A percentile compares a stretch with the other conserved stretches of the same genome.
Evolutionary conservation across 352 stramenopile species (phyloP).

Genomic region (Phytophthora multivora): DNA sequence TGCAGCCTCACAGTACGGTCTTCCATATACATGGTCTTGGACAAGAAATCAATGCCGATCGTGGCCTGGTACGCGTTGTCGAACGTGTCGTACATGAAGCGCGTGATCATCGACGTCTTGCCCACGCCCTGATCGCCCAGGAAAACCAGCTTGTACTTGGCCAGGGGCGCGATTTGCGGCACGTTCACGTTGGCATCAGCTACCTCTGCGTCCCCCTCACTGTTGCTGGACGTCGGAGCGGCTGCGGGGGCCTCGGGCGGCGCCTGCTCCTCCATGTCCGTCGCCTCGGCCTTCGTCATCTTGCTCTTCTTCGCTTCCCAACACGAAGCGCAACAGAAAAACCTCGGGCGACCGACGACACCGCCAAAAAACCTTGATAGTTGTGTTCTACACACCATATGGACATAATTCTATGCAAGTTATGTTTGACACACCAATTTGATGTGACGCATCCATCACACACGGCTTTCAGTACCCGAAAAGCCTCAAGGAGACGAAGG

Average conservation of each 20-base stretch:
- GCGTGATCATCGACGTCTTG: conserved; percentile 99
- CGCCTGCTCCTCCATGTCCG: conserved; percentile 16
- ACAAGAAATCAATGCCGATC: conserved; percentile 99
- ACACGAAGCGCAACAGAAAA: too few species aligned
- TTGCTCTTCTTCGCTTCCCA: conserved; percentile 14
- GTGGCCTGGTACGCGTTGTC: conserved; percentile 98
- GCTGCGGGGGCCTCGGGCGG: conserved; percentile 1
- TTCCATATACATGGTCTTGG: conserved; percentile 99
- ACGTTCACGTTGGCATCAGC: conserved; percentile 52
- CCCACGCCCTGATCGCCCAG: conserved; percentile 97
- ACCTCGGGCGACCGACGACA: neutral
- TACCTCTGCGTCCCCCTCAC: conserved; percentile 8
- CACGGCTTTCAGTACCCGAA: conserved; percentile 5
- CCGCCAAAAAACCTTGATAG: neutral
- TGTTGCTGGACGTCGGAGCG: neutral
- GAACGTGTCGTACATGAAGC: conserved; percentile 99
- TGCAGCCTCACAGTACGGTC: conserved; percentile 98
- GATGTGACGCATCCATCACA: too few species aligned
- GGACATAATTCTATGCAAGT: neutral
- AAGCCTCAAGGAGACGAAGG: neutral
- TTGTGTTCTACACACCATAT: conserved; percentile 1
- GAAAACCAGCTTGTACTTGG: conserved; percentile 96
- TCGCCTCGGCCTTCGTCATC: conserved; percentile 35
- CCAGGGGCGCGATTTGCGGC: conserved; percentile 89
- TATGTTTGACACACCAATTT: too few species aligned